Evolutionary conservation across 805 yeast genomes (phyloP), one percentile per base, ranked within the genome.

Genomic region (Candida oleophila): DNA sequence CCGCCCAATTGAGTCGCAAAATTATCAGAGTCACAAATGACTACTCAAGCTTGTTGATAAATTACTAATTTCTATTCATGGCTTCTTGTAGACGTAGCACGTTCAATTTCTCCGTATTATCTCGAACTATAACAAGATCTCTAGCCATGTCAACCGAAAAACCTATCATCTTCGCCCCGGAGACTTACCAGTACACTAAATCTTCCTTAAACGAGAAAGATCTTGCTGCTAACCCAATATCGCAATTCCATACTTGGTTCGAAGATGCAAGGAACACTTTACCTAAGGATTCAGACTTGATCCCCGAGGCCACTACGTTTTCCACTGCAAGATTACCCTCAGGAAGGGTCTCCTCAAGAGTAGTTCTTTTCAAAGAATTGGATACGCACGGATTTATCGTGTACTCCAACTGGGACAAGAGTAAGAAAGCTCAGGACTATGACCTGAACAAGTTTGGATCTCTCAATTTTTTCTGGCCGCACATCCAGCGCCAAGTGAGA

Each of bases 391-490:
- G 97, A 3, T 87, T 92, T 56, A 80, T 90, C 8, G 74, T 94
- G 37, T 94, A 88, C 67, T 89, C 97, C 46, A 94, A 94, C 66
- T 91, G 97, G 96, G 89, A 77, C 28, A 76, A 85, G 8, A 87
- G 96, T 32, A 90, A 88, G 66, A 94, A 94, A 66, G 81, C 86
- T 16, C 59, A 69, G 41, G 97, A 91, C 64, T 71, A 83, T 49
- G 68, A 68, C 34, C 69, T 85, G 33, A 94, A 94, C 65, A 86
- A 87, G 51, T 76, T 80, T 58, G 97, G 91, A 1, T 82, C 96
- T 1, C 71, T 94, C 53, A 85, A 86, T 11, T 94, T 92, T 64
- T 94, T 90, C 69, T 94, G 98, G 99, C 87, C 87, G 48, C 83
- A 82, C 52, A 64, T 85, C 35, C 97, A 94, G 70, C 82, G 97